Percentiles rank a stretch among this genome's conserved stretches.
Conservation (phyloP, 1,284 basidiomycete genomes). For the Naganishia albida region DNA sequence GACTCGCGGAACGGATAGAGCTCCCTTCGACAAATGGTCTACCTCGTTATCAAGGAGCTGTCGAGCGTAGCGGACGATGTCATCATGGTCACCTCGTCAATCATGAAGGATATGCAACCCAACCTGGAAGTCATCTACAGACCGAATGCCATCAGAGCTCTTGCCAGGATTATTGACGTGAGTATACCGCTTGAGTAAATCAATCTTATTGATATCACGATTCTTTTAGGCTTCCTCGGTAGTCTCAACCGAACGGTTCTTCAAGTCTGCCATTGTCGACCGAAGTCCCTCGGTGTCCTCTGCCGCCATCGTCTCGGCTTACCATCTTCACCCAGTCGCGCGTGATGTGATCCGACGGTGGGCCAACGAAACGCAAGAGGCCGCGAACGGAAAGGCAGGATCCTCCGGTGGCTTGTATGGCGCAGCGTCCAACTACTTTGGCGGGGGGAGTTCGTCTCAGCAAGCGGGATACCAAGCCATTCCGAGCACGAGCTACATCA, state of each 20-base stretch:
- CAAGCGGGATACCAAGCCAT: constrained; percentile 69
- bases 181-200: constrained; percentile 51
- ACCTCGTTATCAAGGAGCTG: constrained; percentile 97
- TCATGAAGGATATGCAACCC: constrained; percentile 99
- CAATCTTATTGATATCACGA: constrained; percentile 26
- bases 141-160: constrained; percentile 93
- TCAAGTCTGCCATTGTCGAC: constrained; percentile 99
- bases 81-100: constrained; percentile 99
- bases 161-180: constrained; percentile 96
- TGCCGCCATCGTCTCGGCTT: constrained; percentile 93
- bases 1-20: constrained; percentile 60
- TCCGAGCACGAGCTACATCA: constrained; percentile 83
- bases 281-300: constrained; percentile 93
- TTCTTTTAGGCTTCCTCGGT: constrained; percentile 58
- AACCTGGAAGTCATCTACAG: constrained; percentile 98
- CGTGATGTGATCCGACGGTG: constrained; percentile 95
- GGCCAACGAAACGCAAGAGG: constrained; percentile 98
- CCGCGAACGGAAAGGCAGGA: constrained; percentile 83
- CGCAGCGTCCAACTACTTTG: constrained; percentile 49
- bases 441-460: constrained; percentile 37
- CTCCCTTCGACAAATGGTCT: constrained; percentile 95
- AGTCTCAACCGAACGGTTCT: constrained; percentile 97
- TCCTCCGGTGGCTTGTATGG: constrained; percentile 57
- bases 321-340: constrained; percentile 91
- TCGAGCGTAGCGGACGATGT: constrained; percentile 96